These are phyloP conservation scores for Protea cynaroides DNA, from an alignment of 164 flowering plant species.

Conservation along the genomic window DNA sequence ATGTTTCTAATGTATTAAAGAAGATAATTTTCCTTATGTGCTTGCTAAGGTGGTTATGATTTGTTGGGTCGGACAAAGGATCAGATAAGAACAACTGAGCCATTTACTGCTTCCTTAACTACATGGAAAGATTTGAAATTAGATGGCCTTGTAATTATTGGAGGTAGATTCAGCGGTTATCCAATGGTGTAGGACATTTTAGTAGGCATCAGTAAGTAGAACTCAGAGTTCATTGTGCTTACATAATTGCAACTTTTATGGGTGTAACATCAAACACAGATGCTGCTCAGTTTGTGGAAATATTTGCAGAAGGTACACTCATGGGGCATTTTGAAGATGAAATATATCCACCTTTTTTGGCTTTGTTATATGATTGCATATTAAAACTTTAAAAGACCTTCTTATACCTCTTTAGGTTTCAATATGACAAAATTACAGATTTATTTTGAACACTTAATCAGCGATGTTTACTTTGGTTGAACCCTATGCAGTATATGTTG, in stretches of 20 bases:
- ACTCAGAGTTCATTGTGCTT: background rate
- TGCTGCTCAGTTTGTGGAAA: slow-evolving; percentile 98
- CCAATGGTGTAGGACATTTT: background rate
- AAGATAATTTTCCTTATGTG: background rate
- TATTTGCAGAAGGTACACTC: slow-evolving; percentile 80
- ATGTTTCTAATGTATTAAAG: background rate
- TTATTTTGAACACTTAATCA: too few species aligned
- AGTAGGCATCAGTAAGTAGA: background rate
- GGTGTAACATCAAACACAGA: slow-evolving; percentile 99
- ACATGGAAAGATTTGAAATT: slow-evolving; percentile 81
- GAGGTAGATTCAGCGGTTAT: slow-evolving; percentile 45
- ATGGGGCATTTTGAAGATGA: slow-evolving; percentile 1
- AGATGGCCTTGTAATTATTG: slow-evolving; percentile 93
- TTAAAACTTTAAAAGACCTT: background rate
- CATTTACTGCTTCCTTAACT: slow-evolving; percentile 81
- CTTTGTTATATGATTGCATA: background rate
- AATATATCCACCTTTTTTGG: background rate
- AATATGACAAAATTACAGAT: too few species aligned
- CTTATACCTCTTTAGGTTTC: background rate
- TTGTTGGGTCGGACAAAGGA: slow-evolving; percentile 92
- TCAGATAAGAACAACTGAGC: slow-evolving; percentile 97
- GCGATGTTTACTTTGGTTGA: too few species aligned
- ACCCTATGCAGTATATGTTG: background rate
- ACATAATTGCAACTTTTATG: slow-evolving; percentile 25
- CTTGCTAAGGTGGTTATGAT: slow-evolving; percentile 87